Conservation (phyloP, 441 rosid species). For the Corymbia calophylla region DNA sequence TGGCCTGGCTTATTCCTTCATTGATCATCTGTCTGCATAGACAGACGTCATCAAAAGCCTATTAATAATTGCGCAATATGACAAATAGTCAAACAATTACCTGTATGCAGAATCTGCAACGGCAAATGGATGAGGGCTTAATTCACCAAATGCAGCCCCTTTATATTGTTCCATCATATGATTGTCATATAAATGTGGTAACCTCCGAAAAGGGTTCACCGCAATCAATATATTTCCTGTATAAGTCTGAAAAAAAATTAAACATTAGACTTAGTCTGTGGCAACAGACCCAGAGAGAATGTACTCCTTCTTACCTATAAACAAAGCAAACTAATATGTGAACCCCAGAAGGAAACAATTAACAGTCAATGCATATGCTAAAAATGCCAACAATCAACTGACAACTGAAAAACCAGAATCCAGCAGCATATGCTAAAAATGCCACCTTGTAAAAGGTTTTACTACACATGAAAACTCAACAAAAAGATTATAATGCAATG, state of each 20-base stretch:
- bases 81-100: slow-evolving; percentile 17
- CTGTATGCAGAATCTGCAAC: slow-evolving; percentile 75
- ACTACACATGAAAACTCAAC: neutral
- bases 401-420: neutral
- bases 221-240: slow-evolving; percentile 77
- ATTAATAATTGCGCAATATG: neutral
- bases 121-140: slow-evolving; percentile 76
- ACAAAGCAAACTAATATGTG: neutral
- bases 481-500: neutral
- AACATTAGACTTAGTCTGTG: neutral
- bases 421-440: neutral
- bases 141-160: slow-evolving; percentile 55
- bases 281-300: neutral
- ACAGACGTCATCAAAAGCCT: slow-evolving; percentile 5
- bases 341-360: neutral
- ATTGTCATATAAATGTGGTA: slow-evolving; percentile 58
- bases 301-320: neutral
- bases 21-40: slow-evolving; percentile 57
- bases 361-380: neutral
- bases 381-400: neutral
- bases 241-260: slow-evolving; percentile 48
- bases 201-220: slow-evolving; percentile 61
- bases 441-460: neutral
- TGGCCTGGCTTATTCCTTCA: slow-evolving; percentile 62
- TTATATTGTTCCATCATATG: slow-evolving; percentile 55